Conservation (phyloP, 2,329 filamentous ascomycete genomes). For the Xylariaceae sp. region DNA sequence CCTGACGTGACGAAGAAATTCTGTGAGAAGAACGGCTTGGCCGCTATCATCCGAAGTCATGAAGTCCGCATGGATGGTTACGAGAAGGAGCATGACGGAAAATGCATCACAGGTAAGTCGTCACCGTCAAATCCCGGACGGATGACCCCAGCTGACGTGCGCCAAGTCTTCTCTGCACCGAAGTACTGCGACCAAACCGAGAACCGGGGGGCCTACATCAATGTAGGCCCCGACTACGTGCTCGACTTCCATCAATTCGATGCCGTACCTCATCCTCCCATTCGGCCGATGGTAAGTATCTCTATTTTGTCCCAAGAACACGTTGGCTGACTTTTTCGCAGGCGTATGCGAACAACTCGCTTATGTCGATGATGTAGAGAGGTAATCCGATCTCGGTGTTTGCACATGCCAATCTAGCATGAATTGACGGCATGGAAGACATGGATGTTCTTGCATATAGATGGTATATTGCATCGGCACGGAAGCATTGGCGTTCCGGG, state of each 20-base stretch:
- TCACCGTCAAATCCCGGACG: background rate
- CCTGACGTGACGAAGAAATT: conserved; percentile 95
- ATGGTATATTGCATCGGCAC: conserved; percentile 32
- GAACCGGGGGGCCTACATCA: conserved; percentile 98
- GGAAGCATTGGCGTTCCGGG: conserved; percentile 39
- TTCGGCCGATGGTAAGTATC: conserved; percentile 79
- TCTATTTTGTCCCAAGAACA: background rate
- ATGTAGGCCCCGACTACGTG: conserved; percentile 89
- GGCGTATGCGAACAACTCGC: conserved; percentile 84
- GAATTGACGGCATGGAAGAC: conserved; percentile 29
- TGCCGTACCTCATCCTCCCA: conserved; percentile 92
- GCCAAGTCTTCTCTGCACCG: conserved; percentile 87
- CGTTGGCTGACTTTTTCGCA: conserved; percentile 41
- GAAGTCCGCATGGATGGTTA: conserved; percentile 99
- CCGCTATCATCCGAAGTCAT: conserved; percentile 95
- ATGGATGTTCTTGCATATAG: conserved; percentile 37
- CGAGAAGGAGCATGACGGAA: conserved; percentile 93
- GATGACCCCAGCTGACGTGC: conserved; percentile 30
- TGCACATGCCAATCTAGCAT: conserved; percentile 26
- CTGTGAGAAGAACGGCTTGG: conserved; percentile 92
- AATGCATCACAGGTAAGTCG: conserved; percentile 82
- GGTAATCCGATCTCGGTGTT: conserved; percentile 19
- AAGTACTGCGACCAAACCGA: conserved; percentile 98
- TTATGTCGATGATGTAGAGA: conserved; percentile 75
- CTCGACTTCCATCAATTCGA: conserved; percentile 92